Evolutionary conservation across 208 protist genomes (phyloP), one percentile per base, ranked within the genome.

Genomic region (Trichomonas vaginalis): DNA sequence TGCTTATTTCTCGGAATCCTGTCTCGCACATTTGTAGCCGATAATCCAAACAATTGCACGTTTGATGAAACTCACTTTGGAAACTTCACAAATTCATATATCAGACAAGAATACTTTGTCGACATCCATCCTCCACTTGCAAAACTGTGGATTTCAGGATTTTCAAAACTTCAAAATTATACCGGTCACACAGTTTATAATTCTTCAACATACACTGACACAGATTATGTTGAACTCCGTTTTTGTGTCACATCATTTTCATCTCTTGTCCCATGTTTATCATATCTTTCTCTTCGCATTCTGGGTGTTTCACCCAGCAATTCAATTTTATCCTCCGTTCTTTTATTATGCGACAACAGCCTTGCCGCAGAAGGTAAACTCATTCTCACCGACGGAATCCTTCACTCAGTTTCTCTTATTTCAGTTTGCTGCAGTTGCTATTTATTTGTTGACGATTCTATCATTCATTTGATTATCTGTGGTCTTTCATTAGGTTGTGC

Each of bases 91-190:
- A 87, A 46, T 49, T 96, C 1, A 4, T 96, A 96, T 49, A 62
- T 96, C 10, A 70, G n/a, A 39, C 47, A 56, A 46, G 45, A 96
- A 49, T 96, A 92, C 48, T 96, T 96, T 35, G 21, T 88, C 0
- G 95, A 96, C 95, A 96, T 96, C 12, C 95, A 96, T 88, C 95
- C 95, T 21, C 95, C 95, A 92, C 90, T 96, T 9, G 48, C 79
- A 23, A 96, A 96, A 95, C 48, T 96, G 2, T 86, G 39, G 32
- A 95, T 96, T 79, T 17, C 21, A 3, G 2, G 14, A 37, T 46
- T 96, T 17, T 32, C 40, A 14, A 45, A 95, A 48, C 80, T 61
- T 51, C 42, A 46, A 61, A 32, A 10, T 15, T 88, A 87, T 37
- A 39, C 40, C 39, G 88, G 21, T 12, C 35, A 12, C 14, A 83